These are phyloP conservation scores for Lactifluus pinguis DNA, from an alignment of 768 basidiomycete genomes.

Conservation along the genomic window DNA sequence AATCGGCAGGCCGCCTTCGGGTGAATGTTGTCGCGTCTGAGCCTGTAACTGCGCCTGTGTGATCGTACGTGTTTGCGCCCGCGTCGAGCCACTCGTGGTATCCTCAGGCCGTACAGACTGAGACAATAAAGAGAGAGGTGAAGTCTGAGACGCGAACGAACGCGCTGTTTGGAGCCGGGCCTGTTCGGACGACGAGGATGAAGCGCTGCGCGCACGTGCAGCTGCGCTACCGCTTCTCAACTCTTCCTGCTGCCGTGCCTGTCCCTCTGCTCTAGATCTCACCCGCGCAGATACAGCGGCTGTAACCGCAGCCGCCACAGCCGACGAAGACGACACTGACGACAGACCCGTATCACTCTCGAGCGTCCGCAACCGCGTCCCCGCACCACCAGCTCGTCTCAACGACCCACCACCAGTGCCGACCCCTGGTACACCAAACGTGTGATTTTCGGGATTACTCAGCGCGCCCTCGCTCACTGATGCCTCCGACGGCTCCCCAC, in stretches of 20 bases:
- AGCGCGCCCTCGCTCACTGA: no score
- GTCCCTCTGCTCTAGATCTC: not conserved
- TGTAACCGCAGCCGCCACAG: not conserved
- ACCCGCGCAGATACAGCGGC: not conserved
- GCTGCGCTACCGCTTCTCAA: constrained; percentile 6
- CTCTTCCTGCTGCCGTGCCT: constrained; percentile 8
- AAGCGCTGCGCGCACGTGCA: constrained; percentile 9
- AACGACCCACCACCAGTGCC: constrained; percentile 24
- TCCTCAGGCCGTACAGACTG: constrained; percentile 13
- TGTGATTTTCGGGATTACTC: constrained; percentile 20
- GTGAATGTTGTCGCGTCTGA: constrained; percentile 16
- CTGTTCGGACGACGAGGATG: constrained; percentile 12
- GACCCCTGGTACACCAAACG: constrained; percentile 53
- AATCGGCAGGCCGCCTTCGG: not conserved
- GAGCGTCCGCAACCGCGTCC: not conserved
- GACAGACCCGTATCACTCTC: not conserved
- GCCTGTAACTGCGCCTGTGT: not conserved
- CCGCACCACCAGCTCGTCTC: not conserved
- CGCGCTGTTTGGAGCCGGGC: not conserved
- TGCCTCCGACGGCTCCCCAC: no score
- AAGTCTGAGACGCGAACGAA: constrained; percentile 6
- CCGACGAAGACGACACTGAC: not conserved
- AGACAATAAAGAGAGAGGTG: constrained; percentile 22
- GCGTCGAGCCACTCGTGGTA: constrained; percentile 1
- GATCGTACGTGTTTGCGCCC: constrained; percentile 18